Percentiles rank a stretch among this genome's conserved stretches.
Conservation (phyloP, 495 filamentous ascomycete species). For the Recurvomyces mirabilis region DNA sequence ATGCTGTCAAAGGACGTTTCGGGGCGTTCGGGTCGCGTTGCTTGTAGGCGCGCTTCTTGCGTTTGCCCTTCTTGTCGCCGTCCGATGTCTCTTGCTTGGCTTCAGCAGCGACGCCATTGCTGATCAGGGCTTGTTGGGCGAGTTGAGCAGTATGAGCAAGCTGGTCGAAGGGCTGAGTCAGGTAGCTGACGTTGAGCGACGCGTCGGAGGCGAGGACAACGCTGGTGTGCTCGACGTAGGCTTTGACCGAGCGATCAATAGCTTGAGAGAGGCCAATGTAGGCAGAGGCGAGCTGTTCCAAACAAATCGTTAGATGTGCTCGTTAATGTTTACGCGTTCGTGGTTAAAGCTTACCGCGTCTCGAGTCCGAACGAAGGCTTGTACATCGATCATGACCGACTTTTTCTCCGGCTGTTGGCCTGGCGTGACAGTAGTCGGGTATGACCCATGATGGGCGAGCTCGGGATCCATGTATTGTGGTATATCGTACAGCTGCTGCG, state of each 20-base stretch:
- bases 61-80: conserved; percentile 10
- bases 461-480: not conserved
- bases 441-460: too few species aligned
- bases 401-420: not conserved
- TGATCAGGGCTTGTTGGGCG: conserved; percentile 7
- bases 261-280: conserved; percentile 34
- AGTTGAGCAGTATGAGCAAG: conserved; percentile 9
- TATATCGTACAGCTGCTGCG: not conserved
- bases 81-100: not conserved
- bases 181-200: conserved; percentile 19
- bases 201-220: conserved; percentile 46
- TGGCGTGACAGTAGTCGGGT: not conserved
- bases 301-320: not conserved
- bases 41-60: conserved; percentile 47
- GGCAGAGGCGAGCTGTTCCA: conserved; percentile 45
- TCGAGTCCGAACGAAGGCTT: conserved; percentile 47
- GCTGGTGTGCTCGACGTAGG: conserved; percentile 75
- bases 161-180: conserved; percentile 19
- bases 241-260: conserved; percentile 40
- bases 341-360: conserved; percentile 47
- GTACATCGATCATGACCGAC: conserved; percentile 9
- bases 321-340: conserved; percentile 18
- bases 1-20: conserved; percentile 85
- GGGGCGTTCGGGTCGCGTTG: conserved; percentile 89
- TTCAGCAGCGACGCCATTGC: not conserved